Percentiles rank a stretch among this genome's conserved stretches.
These are phyloP conservation scores for Metschnikowia shivogae DNA, from an alignment of 805 yeast species.

Conservation along the genomic window DNA sequence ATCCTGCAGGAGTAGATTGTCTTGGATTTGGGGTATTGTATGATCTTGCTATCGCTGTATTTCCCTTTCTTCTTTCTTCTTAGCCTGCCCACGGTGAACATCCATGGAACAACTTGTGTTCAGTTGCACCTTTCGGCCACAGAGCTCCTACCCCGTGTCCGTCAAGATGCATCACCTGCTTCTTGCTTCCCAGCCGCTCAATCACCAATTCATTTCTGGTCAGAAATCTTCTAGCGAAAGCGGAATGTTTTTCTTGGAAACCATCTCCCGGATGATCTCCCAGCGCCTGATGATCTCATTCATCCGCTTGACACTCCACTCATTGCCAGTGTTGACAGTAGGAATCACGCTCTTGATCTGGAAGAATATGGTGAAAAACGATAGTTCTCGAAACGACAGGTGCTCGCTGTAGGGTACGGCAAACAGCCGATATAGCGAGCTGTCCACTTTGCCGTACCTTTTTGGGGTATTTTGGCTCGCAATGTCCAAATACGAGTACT, in stretches of 20 bases:
- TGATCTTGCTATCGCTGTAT: no score
- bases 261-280: slow-evolving; percentile 17
- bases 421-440: slow-evolving; percentile 42
- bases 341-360: slow-evolving; percentile 59
- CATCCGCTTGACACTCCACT: slow-evolving; percentile 26
- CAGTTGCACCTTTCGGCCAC: no score
- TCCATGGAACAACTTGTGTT: no score
- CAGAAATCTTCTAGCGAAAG: slow-evolving; percentile 19
- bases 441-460: slow-evolving; percentile 19
- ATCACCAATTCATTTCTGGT: no score
- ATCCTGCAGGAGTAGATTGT: no score
- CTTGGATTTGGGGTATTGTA: no score
- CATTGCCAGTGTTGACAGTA: slow-evolving; percentile 57
- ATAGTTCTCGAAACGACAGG: slow-evolving; percentile 79
- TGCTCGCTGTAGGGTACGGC: slow-evolving; percentile 91
- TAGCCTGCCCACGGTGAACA: no score
- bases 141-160: no score
- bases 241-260: not conserved
- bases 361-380: slow-evolving; percentile 55
- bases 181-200: no score
- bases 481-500: slow-evolving; percentile 26
- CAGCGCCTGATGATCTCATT: slow-evolving; percentile 28
- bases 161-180: no score
- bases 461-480: slow-evolving; percentile 24
- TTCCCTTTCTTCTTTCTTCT: no score